Evolutionary conservation across 2,329 filamentous ascomycete species (phyloP).

Genomic region (Colletotrichum costaricense): DNA sequence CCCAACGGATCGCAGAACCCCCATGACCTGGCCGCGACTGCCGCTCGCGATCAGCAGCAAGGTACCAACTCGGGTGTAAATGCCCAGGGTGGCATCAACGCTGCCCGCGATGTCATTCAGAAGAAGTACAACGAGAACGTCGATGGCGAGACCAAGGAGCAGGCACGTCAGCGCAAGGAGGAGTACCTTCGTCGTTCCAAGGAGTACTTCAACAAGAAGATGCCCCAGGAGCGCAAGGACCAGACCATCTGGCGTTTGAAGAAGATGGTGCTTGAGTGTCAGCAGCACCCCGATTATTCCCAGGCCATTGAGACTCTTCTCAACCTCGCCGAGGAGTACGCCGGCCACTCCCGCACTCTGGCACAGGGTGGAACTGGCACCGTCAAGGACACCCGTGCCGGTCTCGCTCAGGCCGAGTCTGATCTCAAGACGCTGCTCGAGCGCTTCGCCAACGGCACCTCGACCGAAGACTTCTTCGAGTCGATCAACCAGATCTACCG

Average conservation of each 20-base stretch:
- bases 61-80: slow-evolving; percentile 60
- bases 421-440: slow-evolving; percentile 91
- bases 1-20: slow-evolving; percentile 66
- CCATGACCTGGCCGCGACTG: slow-evolving; percentile 58
- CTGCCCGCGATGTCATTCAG: slow-evolving; percentile 58
- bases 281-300: slow-evolving; percentile 94
- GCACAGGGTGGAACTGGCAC: slow-evolving; percentile 73
- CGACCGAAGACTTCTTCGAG: slow-evolving; percentile 85
- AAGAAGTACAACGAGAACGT: slow-evolving; percentile 71
- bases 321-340: slow-evolving; percentile 85
- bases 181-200: slow-evolving; percentile 64
- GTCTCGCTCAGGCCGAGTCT: slow-evolving; percentile 78
- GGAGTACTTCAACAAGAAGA: slow-evolving; percentile 85
- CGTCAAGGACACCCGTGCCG: slow-evolving; percentile 78
- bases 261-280: slow-evolving; percentile 98
- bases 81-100: slow-evolving; percentile 57
- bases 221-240: slow-evolving; percentile 92
- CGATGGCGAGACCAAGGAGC: slow-evolving; percentile 71
- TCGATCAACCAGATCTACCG: slow-evolving; percentile 87
- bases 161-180: slow-evolving; percentile 54
- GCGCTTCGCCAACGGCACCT: slow-evolving; percentile 95
- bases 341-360: slow-evolving; percentile 75
- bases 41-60: slow-evolving; percentile 59
- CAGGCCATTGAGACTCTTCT: slow-evolving; percentile 91
- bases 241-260: slow-evolving; percentile 91